Conservation (phyloP, 345 rosid genomes). For the Eucalyptus coolabah region DNA sequence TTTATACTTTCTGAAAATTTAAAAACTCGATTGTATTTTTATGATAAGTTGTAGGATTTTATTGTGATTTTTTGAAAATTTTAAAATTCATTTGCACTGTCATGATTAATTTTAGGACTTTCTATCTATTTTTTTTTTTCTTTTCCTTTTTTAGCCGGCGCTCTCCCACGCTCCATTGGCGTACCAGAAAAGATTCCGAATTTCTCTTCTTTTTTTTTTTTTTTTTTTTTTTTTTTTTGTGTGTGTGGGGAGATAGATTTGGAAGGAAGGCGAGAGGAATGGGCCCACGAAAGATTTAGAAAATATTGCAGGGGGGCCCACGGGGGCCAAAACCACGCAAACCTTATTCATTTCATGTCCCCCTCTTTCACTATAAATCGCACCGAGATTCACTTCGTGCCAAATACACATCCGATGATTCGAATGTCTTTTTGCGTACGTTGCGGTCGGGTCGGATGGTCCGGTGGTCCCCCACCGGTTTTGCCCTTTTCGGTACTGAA, state of each 20-base stretch:
- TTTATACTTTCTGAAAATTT: not conserved
- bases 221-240: too few relatives aligned
- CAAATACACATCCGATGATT: not conserved
- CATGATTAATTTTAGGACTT: too few relatives aligned
- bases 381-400: not conserved
- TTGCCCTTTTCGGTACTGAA: not conserved
- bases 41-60: fast-evolving
- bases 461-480: not conserved
- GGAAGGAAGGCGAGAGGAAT: not conserved
- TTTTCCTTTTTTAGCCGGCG: not conserved
- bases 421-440: not conserved
- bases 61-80: too few relatives aligned
- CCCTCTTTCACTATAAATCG: not conserved
- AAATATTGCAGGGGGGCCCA: not conserved
- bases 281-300: not conserved
- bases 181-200: not conserved
- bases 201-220: fast-evolving
- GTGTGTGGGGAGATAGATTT: not conserved
- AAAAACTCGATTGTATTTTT: too few relatives aligned
- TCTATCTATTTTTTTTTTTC: too few relatives aligned
- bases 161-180: not conserved
- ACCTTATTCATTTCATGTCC: not conserved
- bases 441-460: not conserved
- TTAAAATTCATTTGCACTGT: too few relatives aligned
- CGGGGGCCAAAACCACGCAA: not conserved